phyloP scores from a whole-genome alignment of 306 rosid species.

The Pueraria montana region DNA sequence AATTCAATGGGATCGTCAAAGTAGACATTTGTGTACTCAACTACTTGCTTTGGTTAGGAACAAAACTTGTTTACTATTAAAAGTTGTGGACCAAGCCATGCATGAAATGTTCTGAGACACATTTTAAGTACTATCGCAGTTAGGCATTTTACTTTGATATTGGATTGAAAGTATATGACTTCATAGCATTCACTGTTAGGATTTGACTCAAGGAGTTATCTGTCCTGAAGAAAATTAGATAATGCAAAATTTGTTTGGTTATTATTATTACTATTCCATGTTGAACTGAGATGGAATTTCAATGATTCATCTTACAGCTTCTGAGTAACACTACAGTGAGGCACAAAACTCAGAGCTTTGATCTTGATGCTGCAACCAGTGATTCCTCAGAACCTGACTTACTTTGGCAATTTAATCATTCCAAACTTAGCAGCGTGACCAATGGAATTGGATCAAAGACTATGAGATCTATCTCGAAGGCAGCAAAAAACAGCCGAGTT shows the following conservation, averaged over 20 bases:
- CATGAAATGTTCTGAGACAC: constrained; percentile 17
- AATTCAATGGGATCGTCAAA: constrained; percentile 4
- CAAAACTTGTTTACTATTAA: background rate
- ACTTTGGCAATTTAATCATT: constrained; percentile 93
- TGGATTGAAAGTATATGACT: background rate
- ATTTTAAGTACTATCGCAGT: background rate
- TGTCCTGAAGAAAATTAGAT: background rate
- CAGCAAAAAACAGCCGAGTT: constrained; percentile 69
- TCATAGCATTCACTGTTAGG: constrained; percentile 14
- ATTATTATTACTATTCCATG: constrained; percentile 36
- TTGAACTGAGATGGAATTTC: background rate
- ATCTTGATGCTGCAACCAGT: constrained; percentile 92
- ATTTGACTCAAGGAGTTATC: background rate
- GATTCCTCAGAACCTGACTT: constrained; percentile 96
- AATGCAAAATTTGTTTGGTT: constrained; percentile 7
- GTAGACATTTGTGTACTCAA: background rate
- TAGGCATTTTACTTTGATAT: background rate
- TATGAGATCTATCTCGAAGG: constrained; percentile 59
- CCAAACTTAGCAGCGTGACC: constrained; percentile 64
- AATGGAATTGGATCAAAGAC: constrained; percentile 70
- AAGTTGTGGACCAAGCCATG: constrained; percentile 23
- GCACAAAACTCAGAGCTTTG: constrained; percentile 77
- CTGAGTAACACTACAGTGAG: constrained; percentile 56
- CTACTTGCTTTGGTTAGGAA: background rate
- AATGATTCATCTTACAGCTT: constrained; percentile 66